These are phyloP conservation scores for Effrenium voratum DNA, from an alignment of 73 alveolate genomes.

Conservation along the genomic window DNA sequence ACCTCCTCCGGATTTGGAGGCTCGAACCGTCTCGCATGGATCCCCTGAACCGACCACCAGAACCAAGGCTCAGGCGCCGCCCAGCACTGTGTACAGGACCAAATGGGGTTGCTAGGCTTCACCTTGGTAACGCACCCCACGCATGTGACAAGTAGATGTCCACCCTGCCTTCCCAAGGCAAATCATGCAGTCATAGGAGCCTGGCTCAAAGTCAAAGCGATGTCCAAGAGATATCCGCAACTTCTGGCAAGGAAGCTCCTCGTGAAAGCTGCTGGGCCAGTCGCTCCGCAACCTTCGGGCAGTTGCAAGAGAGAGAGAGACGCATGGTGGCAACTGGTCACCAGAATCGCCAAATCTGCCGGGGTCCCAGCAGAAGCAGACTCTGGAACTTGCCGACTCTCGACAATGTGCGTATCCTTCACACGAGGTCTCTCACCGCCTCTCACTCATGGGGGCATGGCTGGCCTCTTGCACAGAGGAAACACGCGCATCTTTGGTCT, in stretches of 20 bases:
- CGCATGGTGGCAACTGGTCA: too few relatives aligned
- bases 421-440: too few relatives aligned
- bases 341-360: too few relatives aligned
- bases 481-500: too few relatives aligned
- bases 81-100: slow-evolving; percentile 66
- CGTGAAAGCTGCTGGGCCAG: slow-evolving; percentile 73
- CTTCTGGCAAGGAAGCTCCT: neutral
- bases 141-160: neutral
- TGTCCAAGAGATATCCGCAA: neutral
- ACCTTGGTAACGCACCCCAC: neutral
- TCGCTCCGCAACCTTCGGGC: slow-evolving; percentile 43
- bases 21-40: neutral
- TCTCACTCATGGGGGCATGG: too few relatives aligned
- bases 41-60: neutral
- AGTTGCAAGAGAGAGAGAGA: too few relatives aligned
- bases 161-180: slow-evolving; percentile 45
- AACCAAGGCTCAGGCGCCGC: neutral
- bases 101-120: slow-evolving; percentile 28
- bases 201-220: neutral
- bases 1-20: neutral
- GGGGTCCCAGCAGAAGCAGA: too few relatives aligned
- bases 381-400: too few relatives aligned
- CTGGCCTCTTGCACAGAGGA: too few relatives aligned
- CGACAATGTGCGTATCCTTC: too few relatives aligned
- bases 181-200: slow-evolving; percentile 86